A percentile compares a stretch with the other conserved stretches of the same genome.
Evolutionary conservation across 1,139 yeast species (phyloP).

Genomic region (Zhuliangozyma blackwelliae): DNA sequence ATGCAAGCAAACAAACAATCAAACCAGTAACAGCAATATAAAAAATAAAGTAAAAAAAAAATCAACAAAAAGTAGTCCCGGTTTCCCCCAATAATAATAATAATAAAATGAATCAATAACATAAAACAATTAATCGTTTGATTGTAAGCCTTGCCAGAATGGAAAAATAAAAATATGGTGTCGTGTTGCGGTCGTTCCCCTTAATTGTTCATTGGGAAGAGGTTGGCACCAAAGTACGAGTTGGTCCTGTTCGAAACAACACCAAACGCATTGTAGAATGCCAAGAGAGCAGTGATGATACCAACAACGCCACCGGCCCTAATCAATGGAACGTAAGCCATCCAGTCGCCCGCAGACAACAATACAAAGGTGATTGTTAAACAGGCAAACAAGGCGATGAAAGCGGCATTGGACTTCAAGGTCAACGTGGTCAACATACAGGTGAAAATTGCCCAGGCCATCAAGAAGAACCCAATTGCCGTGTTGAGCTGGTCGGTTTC

Average conservation of each 20-base stretch:
- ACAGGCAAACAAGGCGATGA: constrained; percentile 31
- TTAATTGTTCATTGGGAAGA: constrained; percentile 15
- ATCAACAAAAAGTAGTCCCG: no score
- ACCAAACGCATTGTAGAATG: constrained; percentile 38
- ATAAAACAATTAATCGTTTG: no score
- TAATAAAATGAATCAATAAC: no score
- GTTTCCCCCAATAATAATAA: no score
- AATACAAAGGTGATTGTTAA: constrained; percentile 37
- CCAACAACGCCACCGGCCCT: constrained; percentile 46
- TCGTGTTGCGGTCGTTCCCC: no score
- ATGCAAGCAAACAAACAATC: no score
- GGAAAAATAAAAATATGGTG: no score
- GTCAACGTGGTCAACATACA: constrained; percentile 36
- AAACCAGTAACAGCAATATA: no score
- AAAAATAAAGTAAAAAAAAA: no score
- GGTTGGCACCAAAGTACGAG: constrained; percentile 24
- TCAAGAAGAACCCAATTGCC: constrained; percentile 40
- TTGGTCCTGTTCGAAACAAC: constrained; percentile 29
- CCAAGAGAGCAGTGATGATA: constrained; percentile 36
- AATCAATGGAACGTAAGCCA: constrained; percentile 23
- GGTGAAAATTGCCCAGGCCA: constrained; percentile 45
- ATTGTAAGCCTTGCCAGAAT: no score
- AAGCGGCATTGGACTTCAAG: constrained; percentile 40
- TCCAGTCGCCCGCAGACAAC: constrained; percentile 37
- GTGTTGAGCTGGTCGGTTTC: constrained; percentile 23